Evolutionary conservation across 257 asterid species (phyloP), one percentile per base, ranked within the genome.

Genomic region (Dorcoceras hygrometricum): DNA sequence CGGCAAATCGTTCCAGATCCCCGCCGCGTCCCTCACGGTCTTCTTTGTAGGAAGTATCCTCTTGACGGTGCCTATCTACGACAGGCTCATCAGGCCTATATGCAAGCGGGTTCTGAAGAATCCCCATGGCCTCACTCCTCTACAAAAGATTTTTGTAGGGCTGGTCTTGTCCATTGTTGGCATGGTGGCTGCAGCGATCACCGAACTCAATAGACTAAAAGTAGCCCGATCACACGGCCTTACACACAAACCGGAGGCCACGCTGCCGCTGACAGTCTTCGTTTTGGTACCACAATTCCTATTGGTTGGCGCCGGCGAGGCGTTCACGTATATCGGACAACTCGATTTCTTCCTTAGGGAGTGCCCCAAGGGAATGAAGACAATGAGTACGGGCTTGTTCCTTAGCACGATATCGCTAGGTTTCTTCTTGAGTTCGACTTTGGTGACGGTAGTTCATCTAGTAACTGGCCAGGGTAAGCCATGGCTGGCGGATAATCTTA

Each of bases 331-430:
- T 67, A 85, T 88, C 4, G 98, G 98, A 3, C 98, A 92, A 36
- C 88, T 92, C 0, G 98, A 92, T 75, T 92, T 92, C 66, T 92
- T 89, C 74, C 65, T 89, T 0, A 76, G 88, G 2, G 97, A 89
- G 34, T 92, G 95, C 5, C 98, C 98, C 0, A 86, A 86, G 65
- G 97, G 98, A 11, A 92, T 87, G 98, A 92, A 92, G 55, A 88
- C 98, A 0, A 89, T 92, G 83, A 87, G 96, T 69, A 89, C 98
- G 0, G 96, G 98, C 0, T 65, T 92, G 65, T 89, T 92, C 46
- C 29, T 92, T 34, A 92, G 96, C 25, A 89, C 97, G 1, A 84
- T 92, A 11, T 84, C 98, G 0, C 53, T 92, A 2, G 96, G 96
- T 51, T 86, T 82, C 36, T 89, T 85, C 29, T 73, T 88, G 69